Conservation (phyloP, 1,284 basidiomycete genomes). For the Coniophora puteana region DNA sequence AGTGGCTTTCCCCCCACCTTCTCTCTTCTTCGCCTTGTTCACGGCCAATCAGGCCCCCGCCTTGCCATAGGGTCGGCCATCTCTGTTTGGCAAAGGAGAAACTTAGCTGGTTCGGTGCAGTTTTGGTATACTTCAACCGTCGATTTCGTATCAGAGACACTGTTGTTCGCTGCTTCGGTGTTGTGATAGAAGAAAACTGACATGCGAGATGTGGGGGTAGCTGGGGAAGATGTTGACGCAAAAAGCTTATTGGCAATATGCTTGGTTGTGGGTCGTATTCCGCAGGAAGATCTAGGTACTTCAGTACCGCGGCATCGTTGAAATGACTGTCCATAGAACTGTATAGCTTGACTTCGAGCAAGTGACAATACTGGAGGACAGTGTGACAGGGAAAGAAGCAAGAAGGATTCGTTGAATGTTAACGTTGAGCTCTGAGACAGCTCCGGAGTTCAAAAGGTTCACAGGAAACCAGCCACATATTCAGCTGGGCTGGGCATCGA, state of each 20-base stretch:
- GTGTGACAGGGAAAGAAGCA: no score
- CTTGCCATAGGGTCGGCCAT: constrained; percentile 69
- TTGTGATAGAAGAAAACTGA: constrained; percentile 59
- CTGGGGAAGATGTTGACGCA: constrained; percentile 51
- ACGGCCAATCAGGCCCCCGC: constrained; percentile 41
- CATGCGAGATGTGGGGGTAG: constrained; percentile 64
- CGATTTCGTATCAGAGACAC: constrained; percentile 67
- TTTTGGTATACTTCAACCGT: constrained; percentile 54
- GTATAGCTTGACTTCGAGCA: no score
- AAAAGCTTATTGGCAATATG: constrained; percentile 56
- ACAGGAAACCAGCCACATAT: no score
- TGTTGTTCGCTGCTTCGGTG: constrained; percentile 60
- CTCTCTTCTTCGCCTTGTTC: constrained; percentile 63
- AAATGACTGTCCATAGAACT: constrained; percentile 30
- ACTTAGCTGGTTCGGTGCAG: constrained; percentile 49
- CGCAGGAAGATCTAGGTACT: constrained; percentile 58
- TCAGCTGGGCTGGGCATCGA: no score
- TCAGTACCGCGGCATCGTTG: constrained; percentile 42
- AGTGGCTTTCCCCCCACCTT: constrained; percentile 59
- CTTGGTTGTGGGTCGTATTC: constrained; percentile 60
- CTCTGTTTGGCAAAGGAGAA: constrained; percentile 45
- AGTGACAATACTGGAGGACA: no score
- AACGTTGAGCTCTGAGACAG: no score
- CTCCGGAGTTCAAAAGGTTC: neutral
- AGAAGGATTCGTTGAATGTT: no score